These are phyloP conservation scores for Brassica nigra DNA, from an alignment of 345 rosid genomes.

Conservation along the genomic window DNA sequence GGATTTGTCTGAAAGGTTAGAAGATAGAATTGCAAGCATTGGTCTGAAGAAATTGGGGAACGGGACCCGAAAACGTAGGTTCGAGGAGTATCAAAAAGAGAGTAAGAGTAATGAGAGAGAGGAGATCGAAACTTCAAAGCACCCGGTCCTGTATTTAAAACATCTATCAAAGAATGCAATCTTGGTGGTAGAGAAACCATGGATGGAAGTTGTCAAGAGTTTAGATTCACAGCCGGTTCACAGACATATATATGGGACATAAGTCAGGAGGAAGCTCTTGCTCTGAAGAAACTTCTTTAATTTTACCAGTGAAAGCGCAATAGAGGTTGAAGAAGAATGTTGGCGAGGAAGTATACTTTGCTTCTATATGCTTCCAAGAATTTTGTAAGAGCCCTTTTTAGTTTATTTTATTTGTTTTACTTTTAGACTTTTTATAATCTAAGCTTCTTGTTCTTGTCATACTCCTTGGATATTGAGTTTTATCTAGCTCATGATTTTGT, in stretches of 20 bases:
- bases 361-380: slow-evolving; percentile 10
- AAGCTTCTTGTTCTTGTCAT: background rate
- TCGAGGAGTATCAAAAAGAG: slow-evolving; percentile 51
- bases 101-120: slow-evolving; percentile 50
- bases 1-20: slow-evolving; percentile 50
- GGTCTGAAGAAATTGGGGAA: slow-evolving; percentile 31
- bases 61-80: slow-evolving; percentile 48
- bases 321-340: slow-evolving; percentile 7
- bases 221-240: slow-evolving; percentile 82
- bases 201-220: slow-evolving; percentile 80
- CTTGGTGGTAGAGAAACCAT: slow-evolving; percentile 86
- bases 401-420: background rate
- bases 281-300: slow-evolving; percentile 1
- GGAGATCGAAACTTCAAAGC: slow-evolving; percentile 74
- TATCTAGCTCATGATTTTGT: background rate
- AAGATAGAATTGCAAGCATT: slow-evolving; percentile 42
- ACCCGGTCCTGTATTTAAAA: slow-evolving; percentile 80
- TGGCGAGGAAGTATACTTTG: background rate
- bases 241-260: slow-evolving; percentile 91
- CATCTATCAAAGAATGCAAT: slow-evolving; percentile 73
- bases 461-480: slow-evolving; percentile 5
- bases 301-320: background rate
- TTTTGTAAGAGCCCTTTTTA: slow-evolving; percentile 16
- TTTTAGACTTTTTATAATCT: background rate
- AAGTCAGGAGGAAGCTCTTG: slow-evolving; percentile 2